Evolutionary conservation across 345 rosid genomes (phyloP).

Genomic region (Gossypium australe): DNA sequence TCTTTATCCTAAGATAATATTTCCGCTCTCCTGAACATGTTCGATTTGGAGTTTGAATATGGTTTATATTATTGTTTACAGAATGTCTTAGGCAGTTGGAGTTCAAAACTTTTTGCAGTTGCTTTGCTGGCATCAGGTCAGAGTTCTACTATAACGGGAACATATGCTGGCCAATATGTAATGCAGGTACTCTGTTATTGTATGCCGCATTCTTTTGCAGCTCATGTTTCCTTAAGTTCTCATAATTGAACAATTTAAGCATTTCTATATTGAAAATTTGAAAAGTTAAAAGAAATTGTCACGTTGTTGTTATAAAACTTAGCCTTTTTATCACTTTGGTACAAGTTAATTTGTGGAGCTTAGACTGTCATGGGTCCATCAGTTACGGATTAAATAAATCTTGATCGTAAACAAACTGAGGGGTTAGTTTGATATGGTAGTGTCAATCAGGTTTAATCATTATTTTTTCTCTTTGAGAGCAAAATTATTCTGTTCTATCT

Average conservation of each 20-base stretch:
- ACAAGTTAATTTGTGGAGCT: too few relatives aligned
- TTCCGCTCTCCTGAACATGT: background rate
- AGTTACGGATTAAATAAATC: too few relatives aligned
- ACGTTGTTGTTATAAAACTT: too few relatives aligned
- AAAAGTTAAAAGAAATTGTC: background rate
- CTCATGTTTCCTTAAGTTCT: background rate
- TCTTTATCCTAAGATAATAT: background rate
- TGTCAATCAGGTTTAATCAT: too few relatives aligned
- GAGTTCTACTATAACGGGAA: slow-evolving; percentile 97
- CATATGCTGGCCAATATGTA: slow-evolving; percentile 96
- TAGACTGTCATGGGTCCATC: too few relatives aligned
- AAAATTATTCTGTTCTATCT: background rate
- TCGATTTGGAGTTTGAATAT: background rate
- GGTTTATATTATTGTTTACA: slow-evolving; percentile 26
- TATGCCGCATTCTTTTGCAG: background rate
- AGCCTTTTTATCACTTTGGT: too few relatives aligned
- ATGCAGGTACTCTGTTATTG: slow-evolving; percentile 58
- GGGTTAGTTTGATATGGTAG: too few relatives aligned
- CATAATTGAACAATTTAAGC: background rate
- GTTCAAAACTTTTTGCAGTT: slow-evolving; percentile 85
- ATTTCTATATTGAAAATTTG: slow-evolving; percentile 1
- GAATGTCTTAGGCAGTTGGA: slow-evolving; percentile 96
- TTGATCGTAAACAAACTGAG: too few relatives aligned
- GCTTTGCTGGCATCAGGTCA: slow-evolving; percentile 95
- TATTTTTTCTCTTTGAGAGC: too few relatives aligned